A percentile compares a stretch with the other conserved stretches of the same genome.
phyloP scores from a whole-genome alignment of 2,329 filamentous ascomycete species.

The Cladosporium sp. region DNA sequence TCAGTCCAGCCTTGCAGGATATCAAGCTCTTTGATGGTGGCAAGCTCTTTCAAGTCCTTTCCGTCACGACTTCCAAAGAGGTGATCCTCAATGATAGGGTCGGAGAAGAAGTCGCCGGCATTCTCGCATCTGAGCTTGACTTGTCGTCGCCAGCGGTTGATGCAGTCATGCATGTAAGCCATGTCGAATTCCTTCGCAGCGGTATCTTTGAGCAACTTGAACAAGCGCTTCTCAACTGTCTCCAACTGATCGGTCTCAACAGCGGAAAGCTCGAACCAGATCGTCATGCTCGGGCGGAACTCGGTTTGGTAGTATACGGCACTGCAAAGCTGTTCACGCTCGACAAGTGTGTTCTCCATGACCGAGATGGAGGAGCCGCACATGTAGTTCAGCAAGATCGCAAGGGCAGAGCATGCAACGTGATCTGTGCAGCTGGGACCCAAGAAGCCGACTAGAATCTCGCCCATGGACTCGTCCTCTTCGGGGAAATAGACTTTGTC shows the following conservation, averaged over 20 bases:
- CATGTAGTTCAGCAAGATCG: slow-evolving; percentile 78
- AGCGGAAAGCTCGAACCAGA: slow-evolving; percentile 80
- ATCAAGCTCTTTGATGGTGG: slow-evolving; percentile 53
- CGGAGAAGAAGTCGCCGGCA: slow-evolving; percentile 75
- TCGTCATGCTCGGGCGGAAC: slow-evolving; percentile 72
- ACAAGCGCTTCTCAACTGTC: slow-evolving; percentile 79
- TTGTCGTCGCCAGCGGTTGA: slow-evolving; percentile 74
- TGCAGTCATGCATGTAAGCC: slow-evolving; percentile 83
- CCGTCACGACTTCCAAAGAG: slow-evolving; percentile 85
- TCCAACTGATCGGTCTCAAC: slow-evolving; percentile 83
- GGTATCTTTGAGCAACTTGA: slow-evolving; percentile 77
- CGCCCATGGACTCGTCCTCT: slow-evolving; percentile 90
- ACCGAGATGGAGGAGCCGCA: slow-evolving; percentile 91
- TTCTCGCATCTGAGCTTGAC: slow-evolving; percentile 80
- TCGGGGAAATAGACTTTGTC: slow-evolving; percentile 89
- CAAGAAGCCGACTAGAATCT: slow-evolving; percentile 81
- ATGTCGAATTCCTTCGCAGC: slow-evolving; percentile 79
- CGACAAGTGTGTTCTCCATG: slow-evolving; percentile 86
- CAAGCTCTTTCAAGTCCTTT: slow-evolving; percentile 39
- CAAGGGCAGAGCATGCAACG: slow-evolving; percentile 61
- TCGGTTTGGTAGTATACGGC: slow-evolving; percentile 78
- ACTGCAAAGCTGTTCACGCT: slow-evolving; percentile 87
- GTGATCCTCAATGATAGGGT: slow-evolving; percentile 85
- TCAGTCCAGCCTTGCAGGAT: slow-evolving; percentile 75
- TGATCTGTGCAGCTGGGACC: slow-evolving; percentile 74